phyloP scores from a whole-genome alignment of 208 protist genomes.

The Leishmania braziliensis region DNA sequence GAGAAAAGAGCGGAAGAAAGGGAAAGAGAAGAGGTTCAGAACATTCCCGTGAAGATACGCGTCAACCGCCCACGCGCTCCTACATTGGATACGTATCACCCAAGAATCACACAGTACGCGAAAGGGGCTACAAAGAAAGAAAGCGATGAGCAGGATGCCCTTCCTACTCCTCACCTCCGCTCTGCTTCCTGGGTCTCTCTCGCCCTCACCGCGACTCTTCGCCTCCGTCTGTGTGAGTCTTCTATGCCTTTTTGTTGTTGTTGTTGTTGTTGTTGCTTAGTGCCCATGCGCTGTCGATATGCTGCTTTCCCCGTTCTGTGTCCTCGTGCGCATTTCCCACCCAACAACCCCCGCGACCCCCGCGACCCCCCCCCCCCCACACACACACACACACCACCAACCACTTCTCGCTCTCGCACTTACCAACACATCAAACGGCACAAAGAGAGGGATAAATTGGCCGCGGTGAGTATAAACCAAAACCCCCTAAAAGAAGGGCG shows the following conservation, averaged over 20 bases:
- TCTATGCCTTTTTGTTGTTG: neutral
- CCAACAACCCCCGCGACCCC: neutral
- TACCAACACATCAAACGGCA: too few species aligned
- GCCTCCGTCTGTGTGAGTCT: neutral
- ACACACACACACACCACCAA: neutral
- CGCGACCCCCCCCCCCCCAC: too few species aligned
- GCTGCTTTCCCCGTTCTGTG: neutral
- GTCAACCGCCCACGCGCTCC: neutral
- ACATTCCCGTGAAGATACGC: neutral
- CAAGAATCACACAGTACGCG: neutral
- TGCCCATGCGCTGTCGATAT: neutral
- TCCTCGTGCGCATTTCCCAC: neutral
- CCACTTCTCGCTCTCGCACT: too few species aligned
- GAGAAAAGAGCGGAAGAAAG: neutral
- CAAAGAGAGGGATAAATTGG: too few species aligned
- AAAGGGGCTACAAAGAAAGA: neutral
- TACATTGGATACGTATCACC: neutral
- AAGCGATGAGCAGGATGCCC: neutral
- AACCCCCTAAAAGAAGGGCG: too few species aligned
- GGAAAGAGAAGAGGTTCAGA: neutral
- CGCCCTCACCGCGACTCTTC: neutral
- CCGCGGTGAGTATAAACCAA: too few species aligned
- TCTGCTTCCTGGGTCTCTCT: neutral
- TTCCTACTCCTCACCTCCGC: neutral
- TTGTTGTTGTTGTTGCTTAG: neutral